A percentile compares a stretch with the other conserved stretches of the same genome.
Conservation (phyloP, 1,139 yeast species). For the Diutina pseudorugosa region DNA sequence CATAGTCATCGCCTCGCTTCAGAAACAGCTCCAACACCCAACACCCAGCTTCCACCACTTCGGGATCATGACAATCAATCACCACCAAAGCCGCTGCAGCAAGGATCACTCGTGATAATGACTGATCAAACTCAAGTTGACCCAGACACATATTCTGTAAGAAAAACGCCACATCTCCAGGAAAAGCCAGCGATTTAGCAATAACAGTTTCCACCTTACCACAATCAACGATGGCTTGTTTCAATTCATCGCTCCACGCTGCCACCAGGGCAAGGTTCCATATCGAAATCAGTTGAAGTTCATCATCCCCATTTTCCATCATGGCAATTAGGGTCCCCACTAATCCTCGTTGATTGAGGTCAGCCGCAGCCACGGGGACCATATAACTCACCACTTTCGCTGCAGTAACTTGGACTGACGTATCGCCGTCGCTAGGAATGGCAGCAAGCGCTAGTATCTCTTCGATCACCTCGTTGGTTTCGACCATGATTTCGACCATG, state of each 20-base stretch:
- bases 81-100: not conserved
- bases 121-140: not conserved
- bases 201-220: not conserved
- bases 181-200: not conserved
- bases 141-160: not conserved
- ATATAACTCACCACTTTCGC: not conserved
- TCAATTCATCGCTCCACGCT: not conserved
- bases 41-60: not conserved
- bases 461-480: not conserved
- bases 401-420: not conserved
- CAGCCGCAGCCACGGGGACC: not conserved
- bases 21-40: not conserved
- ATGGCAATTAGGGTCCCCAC: not conserved
- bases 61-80: not conserved
- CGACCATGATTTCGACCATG: not conserved
- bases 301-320: not conserved
- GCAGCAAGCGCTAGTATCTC: not conserved
- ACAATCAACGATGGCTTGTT: not conserved
- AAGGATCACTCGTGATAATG: not conserved
- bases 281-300: not conserved
- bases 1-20: not conserved
- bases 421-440: not conserved
- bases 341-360: not conserved
- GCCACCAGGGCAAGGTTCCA: not conserved
- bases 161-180: not conserved